Evolutionary conservation across 2,329 filamentous ascomycete genomes (phyloP), one percentile per base, ranked within the genome.

Genomic region (Fusarium coffeatum): DNA sequence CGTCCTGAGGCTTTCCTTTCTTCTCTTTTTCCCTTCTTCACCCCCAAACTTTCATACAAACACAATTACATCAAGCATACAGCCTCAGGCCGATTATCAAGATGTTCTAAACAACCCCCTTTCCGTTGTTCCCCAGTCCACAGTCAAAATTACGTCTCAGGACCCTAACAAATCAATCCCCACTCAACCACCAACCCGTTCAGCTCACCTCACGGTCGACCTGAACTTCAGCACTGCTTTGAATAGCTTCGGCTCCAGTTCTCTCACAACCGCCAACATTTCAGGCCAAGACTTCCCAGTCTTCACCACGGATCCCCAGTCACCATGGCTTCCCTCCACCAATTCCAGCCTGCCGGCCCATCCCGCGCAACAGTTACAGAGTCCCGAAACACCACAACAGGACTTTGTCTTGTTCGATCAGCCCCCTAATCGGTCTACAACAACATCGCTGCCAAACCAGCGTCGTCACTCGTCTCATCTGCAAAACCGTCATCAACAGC

Each of bases 291-390:
- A 90, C 88, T 88, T 86, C 75, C 78, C 85, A 88, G 89, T 92
- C 90, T 90, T 91, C 90, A 93, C 87, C 87, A 94, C 92, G 92
- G 91, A 92, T 92, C 88, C 89, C 81, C 86, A 86, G 83, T 88
- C 89, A 93, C 76, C 87, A 94, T 94, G 92, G 92, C 91, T 87
- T 89, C 88, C 90, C 87, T 89, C 89, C 84, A 88, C 84, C 84
- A 84, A 85, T 78, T 76, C 84, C 80, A 87, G 83, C 86, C 86
- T 84, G 87, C 87, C 87, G 88, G 88, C 87, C 84, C 75, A 82
- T 83, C 80, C 87, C 83, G 85, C 85, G 83, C 87, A 84, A 74
- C 82, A 88, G 82, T 80, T 83, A 80, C 82, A 83, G 80, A 84
- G 82, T 80, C 83, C 84, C 74, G 78, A 80, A 74, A 74, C 72